Percentiles rank a stretch among this genome's conserved stretches.
Evolutionary conservation across 2,329 filamentous ascomycete species (phyloP).

Genomic region (Stagonosporopsis tanaceti): DNA sequence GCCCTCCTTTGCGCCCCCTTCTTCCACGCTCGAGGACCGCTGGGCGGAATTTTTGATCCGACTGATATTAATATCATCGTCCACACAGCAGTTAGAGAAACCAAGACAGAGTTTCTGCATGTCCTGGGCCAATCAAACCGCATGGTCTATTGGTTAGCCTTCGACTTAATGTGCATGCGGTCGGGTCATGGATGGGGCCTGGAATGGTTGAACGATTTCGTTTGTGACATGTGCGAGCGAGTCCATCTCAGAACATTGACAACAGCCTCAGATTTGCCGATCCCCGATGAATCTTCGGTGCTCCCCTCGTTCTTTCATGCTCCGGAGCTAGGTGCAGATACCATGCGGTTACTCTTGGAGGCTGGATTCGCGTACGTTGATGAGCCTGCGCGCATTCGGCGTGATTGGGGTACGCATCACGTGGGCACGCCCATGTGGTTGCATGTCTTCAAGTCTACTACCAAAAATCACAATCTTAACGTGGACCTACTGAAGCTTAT

Average conservation of each 20-base stretch:
- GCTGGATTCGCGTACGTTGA: not conserved
- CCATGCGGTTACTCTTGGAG: not conserved
- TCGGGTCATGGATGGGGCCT: no score
- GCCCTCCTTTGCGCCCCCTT: not conserved
- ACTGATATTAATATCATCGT: no score
- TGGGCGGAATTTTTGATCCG: not conserved
- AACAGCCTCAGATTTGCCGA: not conserved
- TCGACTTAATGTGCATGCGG: not conserved
- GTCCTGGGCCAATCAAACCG: not conserved
- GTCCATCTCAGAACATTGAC: not conserved
- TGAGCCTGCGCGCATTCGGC: not conserved
- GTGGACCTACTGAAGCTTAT: not conserved
- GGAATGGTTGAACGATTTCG: not conserved
- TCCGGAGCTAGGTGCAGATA: not conserved
- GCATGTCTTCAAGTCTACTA: not conserved
- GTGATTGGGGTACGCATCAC: not conserved
- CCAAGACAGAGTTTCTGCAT: not conserved
- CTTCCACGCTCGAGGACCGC: not conserved
- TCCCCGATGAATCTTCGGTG: no score
- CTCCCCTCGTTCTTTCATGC: not conserved
- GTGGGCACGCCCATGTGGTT: not conserved
- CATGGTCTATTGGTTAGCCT: not conserved
- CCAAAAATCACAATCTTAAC: not conserved
- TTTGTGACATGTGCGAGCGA: not conserved
- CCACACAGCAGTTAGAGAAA: not conserved